A percentile compares a stretch with the other conserved stretches of the same genome.
Conservation (phyloP, 345 rosid genomes). For the Heritiera fomes region DNA sequence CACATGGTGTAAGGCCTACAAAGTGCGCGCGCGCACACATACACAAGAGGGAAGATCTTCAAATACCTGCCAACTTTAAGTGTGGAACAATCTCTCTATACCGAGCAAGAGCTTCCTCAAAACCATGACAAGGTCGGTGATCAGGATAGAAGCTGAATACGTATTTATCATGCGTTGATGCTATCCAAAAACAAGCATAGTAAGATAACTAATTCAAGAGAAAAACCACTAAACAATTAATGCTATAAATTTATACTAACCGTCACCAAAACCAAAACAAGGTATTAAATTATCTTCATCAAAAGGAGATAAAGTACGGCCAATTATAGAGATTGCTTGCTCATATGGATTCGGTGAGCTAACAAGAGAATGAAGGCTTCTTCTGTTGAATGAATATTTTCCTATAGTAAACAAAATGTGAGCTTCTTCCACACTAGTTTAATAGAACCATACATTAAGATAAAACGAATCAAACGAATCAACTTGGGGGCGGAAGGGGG, state of each 20-base stretch:
- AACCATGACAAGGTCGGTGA: conserved; percentile 62
- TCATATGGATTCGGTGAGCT: conserved; percentile 76
- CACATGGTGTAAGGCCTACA: conserved; percentile 16
- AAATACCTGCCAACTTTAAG: conserved; percentile 73
- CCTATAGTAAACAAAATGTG: conserved; percentile 45
- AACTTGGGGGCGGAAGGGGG: not conserved
- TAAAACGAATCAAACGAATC: conserved; percentile 10
- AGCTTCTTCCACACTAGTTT: not conserved
- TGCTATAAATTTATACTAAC: conserved; percentile 43
- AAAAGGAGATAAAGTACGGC: conserved; percentile 79
- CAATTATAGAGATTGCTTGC: conserved; percentile 93
- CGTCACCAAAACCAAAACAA: conserved; percentile 97
- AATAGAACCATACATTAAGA: not conserved
- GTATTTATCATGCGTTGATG: conserved; percentile 67
- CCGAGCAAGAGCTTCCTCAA: conserved; percentile 72
- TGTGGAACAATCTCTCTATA: conserved; percentile 76
- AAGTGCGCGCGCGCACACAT: not conserved
- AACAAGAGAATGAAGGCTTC: conserved; percentile 77
- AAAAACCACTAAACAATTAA: not conserved
- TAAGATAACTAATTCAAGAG: conserved; percentile 25
- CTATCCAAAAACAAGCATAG: conserved; percentile 40
- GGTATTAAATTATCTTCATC: conserved; percentile 96
- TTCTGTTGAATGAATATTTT: conserved; percentile 69
- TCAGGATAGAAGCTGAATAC: conserved; percentile 82
- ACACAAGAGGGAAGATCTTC: conserved; percentile 16